phyloP scores from a whole-genome alignment of 2,329 filamentous ascomycete species.

The Hansfordia pulvinata region DNA sequence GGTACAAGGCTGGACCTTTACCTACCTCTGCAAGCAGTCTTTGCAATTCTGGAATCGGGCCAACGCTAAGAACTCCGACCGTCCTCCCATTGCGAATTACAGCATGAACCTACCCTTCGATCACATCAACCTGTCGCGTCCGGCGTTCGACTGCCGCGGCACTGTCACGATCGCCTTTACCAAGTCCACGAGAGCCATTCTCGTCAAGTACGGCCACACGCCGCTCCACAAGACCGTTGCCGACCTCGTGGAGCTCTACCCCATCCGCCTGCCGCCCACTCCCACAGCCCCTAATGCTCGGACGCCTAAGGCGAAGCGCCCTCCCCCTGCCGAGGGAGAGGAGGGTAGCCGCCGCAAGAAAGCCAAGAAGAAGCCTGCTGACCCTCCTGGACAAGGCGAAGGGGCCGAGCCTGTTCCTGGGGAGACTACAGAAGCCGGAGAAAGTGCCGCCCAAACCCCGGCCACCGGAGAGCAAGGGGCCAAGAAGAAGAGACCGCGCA shows the following conservation, averaged over 20 bases:
- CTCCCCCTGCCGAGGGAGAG: slow-evolving; percentile 13
- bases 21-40: slow-evolving; percentile 39
- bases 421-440: too few relatives aligned
- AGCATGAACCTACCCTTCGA: slow-evolving; percentile 15
- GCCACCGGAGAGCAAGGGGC: background rate
- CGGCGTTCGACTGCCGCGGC: slow-evolving; percentile 46
- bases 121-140: slow-evolving; percentile 12
- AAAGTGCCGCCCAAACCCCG: too few relatives aligned
- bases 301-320: slow-evolving; percentile 13
- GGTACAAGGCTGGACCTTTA: slow-evolving; percentile 37
- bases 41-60: slow-evolving; percentile 34
- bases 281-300: slow-evolving; percentile 13
- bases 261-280: slow-evolving; percentile 28
- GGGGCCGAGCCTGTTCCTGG: background rate
- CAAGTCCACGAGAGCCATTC: slow-evolving; percentile 29
- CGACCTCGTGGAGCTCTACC: slow-evolving; percentile 31
- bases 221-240: slow-evolving; percentile 42
- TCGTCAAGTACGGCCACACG: slow-evolving; percentile 41
- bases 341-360: slow-evolving; percentile 9
- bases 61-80: slow-evolving; percentile 24
- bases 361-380: background rate
- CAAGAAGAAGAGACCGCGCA: slow-evolving; percentile 9
- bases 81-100: slow-evolving; percentile 33
- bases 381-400: background rate
- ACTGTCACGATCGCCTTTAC: slow-evolving; percentile 34